phyloP scores from a whole-genome alignment of 495 filamentous ascomycete genomes.

The Podospora australis region DNA sequence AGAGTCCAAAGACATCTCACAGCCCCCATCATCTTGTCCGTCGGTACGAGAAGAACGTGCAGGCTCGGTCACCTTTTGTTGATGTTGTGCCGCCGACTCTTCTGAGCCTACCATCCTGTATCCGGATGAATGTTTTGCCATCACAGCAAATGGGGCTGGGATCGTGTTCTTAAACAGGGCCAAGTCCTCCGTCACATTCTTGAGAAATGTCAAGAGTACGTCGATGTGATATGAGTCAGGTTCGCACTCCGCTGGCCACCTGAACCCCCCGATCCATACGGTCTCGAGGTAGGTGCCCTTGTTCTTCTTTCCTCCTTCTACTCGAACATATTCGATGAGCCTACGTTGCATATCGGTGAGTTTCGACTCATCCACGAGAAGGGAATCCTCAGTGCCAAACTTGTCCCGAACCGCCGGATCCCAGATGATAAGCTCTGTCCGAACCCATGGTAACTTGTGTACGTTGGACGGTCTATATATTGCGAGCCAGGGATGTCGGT shows the following conservation, averaged over 20 bases:
- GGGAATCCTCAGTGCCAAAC: conserved; percentile 8
- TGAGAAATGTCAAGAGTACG: conserved; percentile 17
- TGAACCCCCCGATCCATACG: conserved; percentile 36
- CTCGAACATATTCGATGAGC: conserved; percentile 27
- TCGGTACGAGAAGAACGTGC: too few relatives aligned
- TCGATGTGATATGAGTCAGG: conserved; percentile 18
- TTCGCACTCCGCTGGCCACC: conserved; percentile 9
- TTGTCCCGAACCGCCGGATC: conserved; percentile 25
- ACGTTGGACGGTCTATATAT: conserved; percentile 32
- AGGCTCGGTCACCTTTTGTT: too few relatives aligned
- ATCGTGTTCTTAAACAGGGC: conserved; percentile 15
- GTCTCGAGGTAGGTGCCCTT: conserved; percentile 19
- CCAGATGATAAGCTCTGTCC: conserved; percentile 43
- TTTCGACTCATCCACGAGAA: conserved; percentile 7
- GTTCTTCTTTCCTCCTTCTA: conserved; percentile 18
- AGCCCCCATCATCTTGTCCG: not conserved
- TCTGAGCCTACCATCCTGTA: conserved; percentile 10
- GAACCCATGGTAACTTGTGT: conserved; percentile 10
- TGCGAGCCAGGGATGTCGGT: conserved; percentile 38
- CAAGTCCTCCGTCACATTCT: conserved; percentile 14
- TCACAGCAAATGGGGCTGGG: conserved; percentile 19
- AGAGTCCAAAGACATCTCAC: not conserved
- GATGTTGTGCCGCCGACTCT: not conserved
- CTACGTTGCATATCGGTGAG: conserved; percentile 36
- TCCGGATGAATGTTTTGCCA: conserved; percentile 11